Base-by-base conservation (phyloP, 2,329 filamentous ascomycete genomes). In the Aspergillus candidus region DNA sequence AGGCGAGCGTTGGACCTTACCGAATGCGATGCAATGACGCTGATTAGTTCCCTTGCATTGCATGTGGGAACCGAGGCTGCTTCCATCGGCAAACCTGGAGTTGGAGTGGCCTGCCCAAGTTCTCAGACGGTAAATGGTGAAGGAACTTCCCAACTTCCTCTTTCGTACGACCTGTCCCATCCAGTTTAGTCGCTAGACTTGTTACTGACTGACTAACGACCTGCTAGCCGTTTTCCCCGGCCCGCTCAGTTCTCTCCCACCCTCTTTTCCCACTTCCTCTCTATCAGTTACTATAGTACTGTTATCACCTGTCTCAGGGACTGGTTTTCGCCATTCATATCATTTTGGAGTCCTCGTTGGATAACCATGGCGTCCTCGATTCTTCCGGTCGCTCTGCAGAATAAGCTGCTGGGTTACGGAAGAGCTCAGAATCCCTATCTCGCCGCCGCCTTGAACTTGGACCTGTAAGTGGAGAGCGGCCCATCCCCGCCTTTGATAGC, bases 341-440 rank as follows among this genome's bases (percentile, higher is more conserved):
- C 22, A 27, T 27, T 6, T 27, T 27, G 22, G 22, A 27, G 22
- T 27, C 22, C 22, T 27, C 22, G 22, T 27, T 7, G 22, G 22
- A 27, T 27, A 22, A 60, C 38, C 40, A 72, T 72, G 69, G 60
- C 60, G 52, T 68, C 64, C 38, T 63, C 68, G 44, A 51, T 65
- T 39, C 55, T 72, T 43, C 68, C 70, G 30, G 62, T 68, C 34
- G 68, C 68, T 46, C 48, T 72, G 53, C 67, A 70, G 62, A 67
- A 66, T 54, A 72, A 68, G 59, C 57, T 73, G 56, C 58, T 66
- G 47, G 63, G 63, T 48, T 64, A 62, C 50, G 49, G 59, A 46
- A 58, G 59, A 46, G 53, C 55, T 38, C 58, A 64, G 42, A 58
- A 52, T 53, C 57, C 60, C 40, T 56, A 67, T 44, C 50, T 68